Evolutionary conservation across 768 basidiomycete genomes (phyloP), one percentile per base, ranked within the genome.

Genomic region (Trametes punicea): DNA sequence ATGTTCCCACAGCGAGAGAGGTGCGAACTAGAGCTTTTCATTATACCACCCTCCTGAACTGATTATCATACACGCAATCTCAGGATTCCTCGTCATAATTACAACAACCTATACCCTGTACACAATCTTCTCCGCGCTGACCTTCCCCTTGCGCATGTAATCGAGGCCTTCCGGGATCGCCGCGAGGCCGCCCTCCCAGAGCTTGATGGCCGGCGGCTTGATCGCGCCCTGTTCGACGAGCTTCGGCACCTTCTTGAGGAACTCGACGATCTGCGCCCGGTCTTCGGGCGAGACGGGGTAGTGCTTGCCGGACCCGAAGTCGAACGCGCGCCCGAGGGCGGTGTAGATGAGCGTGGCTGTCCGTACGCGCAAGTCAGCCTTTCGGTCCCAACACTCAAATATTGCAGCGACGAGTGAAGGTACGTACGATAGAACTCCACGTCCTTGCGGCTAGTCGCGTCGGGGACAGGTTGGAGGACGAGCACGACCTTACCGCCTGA

Each of bases 81-180:
- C 34, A 36, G 5, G 15, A 29, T 3, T 6, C 29, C 9, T 31
- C 41, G 16, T 20, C 27, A 6, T 10, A 30, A 21, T n/a, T 26
- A 1, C 40, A 2, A 30, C 6, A 41, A 0, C 10, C 38, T 25
- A 55, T 9, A 67, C 38, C 23, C 56, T 55, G 60, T 60, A 64
- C 6, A 62, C 62, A 30, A 64, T 48, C 40, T 69, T 66, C 56
- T 61, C 55, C 23, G 55, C 67, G 52, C 67, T 66, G 18, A 65
- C 57, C 59, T 67, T 67, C 18, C 65, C 64, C 16, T 64, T 58
- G 18, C 49, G 55, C 67, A 69, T 68, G 41, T 62, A 63, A 36
- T 59, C 46, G 30, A 68, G 33, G 13, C 64, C 56, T 2, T 57
- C 65, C 13, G 54, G 51, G 38, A 65, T 55, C 9, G 52, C 47